These are phyloP conservation scores for Candida cerambycidarum DNA, from an alignment of 805 yeast species.

Conservation along the genomic window DNA sequence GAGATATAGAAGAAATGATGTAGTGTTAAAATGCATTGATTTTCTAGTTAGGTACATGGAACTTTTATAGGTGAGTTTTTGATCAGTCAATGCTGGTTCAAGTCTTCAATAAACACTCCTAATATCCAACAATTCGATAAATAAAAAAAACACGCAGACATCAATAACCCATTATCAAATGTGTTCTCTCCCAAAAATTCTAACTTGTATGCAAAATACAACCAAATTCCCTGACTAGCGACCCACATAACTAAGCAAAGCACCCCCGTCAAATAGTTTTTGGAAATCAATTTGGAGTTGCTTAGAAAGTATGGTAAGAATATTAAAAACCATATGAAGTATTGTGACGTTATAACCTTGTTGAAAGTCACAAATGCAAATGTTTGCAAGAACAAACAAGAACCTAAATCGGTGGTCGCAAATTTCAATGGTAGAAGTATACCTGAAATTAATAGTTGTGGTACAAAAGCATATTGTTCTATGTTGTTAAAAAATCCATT, in stretches of 20 bases:
- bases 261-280: constrained; percentile 35
- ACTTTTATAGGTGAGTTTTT: no score
- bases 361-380: constrained; percentile 45
- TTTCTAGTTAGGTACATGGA: no score
- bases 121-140: constrained; percentile 59
- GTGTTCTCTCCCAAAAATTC: constrained; percentile 76
- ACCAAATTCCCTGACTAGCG: constrained; percentile 72
- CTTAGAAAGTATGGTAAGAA: constrained; percentile 74
- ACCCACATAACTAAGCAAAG: constrained; percentile 60
- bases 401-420: constrained; percentile 30
- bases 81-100: no score
- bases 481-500: constrained; percentile 24
- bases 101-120: constrained; percentile 50
- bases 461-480: constrained; percentile 72
- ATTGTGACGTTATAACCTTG: constrained; percentile 85
- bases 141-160: constrained; percentile 59
- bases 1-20: no score
- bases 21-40: neutral
- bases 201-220: constrained; percentile 69
- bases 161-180: constrained; percentile 59
- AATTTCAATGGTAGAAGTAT: constrained; percentile 55
- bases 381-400: constrained; percentile 42
- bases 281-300: constrained; percentile 31
- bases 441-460: constrained; percentile 67
- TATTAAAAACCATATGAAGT: constrained; percentile 91